Conservation (phyloP, 106 monocot species). For the Narthecium ossifragum region DNA sequence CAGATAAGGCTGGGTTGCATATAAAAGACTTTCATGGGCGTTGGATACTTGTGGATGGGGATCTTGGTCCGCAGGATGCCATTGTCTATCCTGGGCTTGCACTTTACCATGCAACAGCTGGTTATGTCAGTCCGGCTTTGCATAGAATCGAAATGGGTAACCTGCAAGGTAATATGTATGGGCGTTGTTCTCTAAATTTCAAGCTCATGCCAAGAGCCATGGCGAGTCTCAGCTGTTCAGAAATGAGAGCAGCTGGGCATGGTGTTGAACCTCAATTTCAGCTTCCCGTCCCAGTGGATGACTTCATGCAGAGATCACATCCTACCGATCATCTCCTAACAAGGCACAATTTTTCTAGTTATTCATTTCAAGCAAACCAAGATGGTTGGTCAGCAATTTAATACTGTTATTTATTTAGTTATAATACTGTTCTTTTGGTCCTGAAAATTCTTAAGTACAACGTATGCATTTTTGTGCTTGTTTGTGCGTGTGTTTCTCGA, state of each 20-base stretch:
- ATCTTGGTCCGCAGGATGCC: constrained; percentile 74
- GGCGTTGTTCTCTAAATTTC: constrained; percentile 75
- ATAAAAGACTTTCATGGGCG: constrained; percentile 77
- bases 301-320: constrained; percentile 88
- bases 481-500: neutral
- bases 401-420: too few relatives aligned
- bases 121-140: constrained; percentile 71
- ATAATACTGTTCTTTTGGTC: too few relatives aligned
- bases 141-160: constrained; percentile 45
- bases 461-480: neutral
- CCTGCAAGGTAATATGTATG: constrained; percentile 67
- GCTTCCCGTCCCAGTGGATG: constrained; percentile 69
- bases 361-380: constrained; percentile 43
- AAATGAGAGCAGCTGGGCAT: constrained; percentile 91
- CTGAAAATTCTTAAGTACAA: too few relatives aligned
- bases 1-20: constrained; percentile 77
- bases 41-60: constrained; percentile 81
- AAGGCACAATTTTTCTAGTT: constrained; percentile 36
- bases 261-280: constrained; percentile 89
- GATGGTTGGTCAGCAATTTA: constrained; percentile 52
- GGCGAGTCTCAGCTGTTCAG: constrained; percentile 74
- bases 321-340: constrained; percentile 55
- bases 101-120: constrained; percentile 90
- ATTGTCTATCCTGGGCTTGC: constrained; percentile 86
- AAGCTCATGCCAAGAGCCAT: constrained; percentile 93